Conservation (phyloP, 148 eudicot species). For the Heliamphora exappendiculata region DNA sequence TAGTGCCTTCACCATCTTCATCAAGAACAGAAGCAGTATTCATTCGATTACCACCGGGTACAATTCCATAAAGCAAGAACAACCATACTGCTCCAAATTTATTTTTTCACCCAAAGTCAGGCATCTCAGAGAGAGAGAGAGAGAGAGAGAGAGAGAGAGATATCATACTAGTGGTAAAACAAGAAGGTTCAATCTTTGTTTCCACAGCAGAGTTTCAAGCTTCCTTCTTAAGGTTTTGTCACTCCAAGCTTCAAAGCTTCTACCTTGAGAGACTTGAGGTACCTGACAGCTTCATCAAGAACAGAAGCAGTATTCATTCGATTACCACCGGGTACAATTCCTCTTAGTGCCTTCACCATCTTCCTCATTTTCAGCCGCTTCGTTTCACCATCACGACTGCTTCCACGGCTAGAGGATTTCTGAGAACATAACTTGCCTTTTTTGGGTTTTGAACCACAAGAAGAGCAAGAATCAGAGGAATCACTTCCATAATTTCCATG, state of each 20-base stretch:
- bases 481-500: slow-evolving; percentile 29
- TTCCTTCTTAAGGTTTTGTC: slow-evolving; percentile 17
- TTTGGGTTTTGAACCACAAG: slow-evolving; percentile 24
- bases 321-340: slow-evolving; percentile 59
- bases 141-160: slow-evolving; percentile 4
- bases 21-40: no score
- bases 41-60: no score
- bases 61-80: slow-evolving; percentile 10
- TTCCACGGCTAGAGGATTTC: slow-evolving; percentile 21
- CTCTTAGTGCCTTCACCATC: slow-evolving; percentile 46
- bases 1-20: slow-evolving; percentile 47
- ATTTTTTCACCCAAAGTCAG: neutral
- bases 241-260: slow-evolving; percentile 49
- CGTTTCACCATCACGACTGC: slow-evolving; percentile 20
- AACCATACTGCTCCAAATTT: neutral
- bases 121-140: no score
- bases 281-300: slow-evolving; percentile 65
- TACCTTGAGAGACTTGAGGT: slow-evolving; percentile 54
- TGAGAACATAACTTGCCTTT: slow-evolving; percentile 21
- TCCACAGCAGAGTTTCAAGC: neutral
- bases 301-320: slow-evolving; percentile 46
- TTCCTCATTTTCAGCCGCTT: slow-evolving; percentile 45
- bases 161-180: neutral
- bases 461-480: slow-evolving; percentile 53
- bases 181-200: neutral